Conservation (phyloP, 2,329 filamentous ascomycete species). For the Xylariaceae sp. region DNA sequence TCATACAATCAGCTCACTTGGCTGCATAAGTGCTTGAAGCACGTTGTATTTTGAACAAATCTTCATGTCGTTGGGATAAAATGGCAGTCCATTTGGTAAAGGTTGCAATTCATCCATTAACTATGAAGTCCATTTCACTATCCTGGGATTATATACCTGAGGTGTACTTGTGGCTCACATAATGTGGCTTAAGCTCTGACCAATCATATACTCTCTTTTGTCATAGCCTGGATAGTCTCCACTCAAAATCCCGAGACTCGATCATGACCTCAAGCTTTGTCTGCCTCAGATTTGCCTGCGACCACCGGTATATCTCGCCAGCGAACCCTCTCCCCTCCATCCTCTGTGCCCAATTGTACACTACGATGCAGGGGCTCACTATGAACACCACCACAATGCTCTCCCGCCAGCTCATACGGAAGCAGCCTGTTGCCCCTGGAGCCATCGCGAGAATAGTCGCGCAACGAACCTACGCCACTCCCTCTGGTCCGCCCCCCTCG, state of each 20-base stretch:
- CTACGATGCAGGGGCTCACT: constrained; percentile 28
- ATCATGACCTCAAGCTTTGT: constrained; percentile 19
- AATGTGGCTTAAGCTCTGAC: constrained; percentile 6
- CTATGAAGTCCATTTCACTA: too few relatives aligned
- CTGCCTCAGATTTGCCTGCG: constrained; percentile 14
- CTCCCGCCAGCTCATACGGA: constrained; percentile 28
- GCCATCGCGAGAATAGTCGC: constrained; percentile 27
- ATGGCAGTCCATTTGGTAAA: too few relatives aligned
- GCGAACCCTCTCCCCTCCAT: constrained; percentile 13
- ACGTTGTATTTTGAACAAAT: too few relatives aligned
- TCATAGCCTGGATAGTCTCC: constrained; percentile 19
- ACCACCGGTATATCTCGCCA: constrained; percentile 12
- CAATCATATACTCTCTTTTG: constrained; percentile 23
- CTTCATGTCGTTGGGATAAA: too few relatives aligned
- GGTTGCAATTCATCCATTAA: too few relatives aligned
- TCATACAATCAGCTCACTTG: too few relatives aligned
- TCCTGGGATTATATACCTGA: too few relatives aligned
- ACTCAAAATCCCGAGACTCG: constrained; percentile 23
- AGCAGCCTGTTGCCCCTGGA: constrained; percentile 19
- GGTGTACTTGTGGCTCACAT: too few relatives aligned
- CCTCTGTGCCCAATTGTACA: constrained; percentile 19
- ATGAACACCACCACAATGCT: constrained; percentile 22
- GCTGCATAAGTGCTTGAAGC: too few relatives aligned
- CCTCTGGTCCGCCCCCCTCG: constrained; percentile 71
- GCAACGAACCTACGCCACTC: constrained; percentile 55